A percentile compares a stretch with the other conserved stretches of the same genome.
Conservation (phyloP, 2,329 filamentous ascomycete species). For the Fusarium avenaceum region DNA sequence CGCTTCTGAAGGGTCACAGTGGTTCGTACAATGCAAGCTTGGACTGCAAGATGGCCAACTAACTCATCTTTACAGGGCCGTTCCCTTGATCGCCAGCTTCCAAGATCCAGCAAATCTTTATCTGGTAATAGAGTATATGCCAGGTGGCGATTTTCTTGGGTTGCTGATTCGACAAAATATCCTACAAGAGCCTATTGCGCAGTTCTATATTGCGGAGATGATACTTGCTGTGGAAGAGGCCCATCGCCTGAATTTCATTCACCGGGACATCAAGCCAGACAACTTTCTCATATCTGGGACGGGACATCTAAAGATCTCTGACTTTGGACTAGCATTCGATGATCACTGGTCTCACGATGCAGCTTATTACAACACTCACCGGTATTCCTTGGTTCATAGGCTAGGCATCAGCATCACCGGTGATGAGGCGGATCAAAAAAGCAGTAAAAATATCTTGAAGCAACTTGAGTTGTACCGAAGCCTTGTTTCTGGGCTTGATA, state of each 20-base stretch:
- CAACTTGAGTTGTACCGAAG: conserved; percentile 53
- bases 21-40: conserved; percentile 60
- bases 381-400: conserved; percentile 82
- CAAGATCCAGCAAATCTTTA: conserved; percentile 89
- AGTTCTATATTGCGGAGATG: conserved; percentile 96
- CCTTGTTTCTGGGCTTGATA: conserved; percentile 51
- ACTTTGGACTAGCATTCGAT: conserved; percentile 96
- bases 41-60: background rate
- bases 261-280: conserved; percentile 96
- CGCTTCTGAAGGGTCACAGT: conserved; percentile 86
- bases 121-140: conserved; percentile 98
- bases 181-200: conserved; percentile 81
- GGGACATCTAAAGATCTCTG: conserved; percentile 94
- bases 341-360: conserved; percentile 95
- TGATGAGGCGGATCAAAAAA: conserved; percentile 77
- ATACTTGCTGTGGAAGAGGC: conserved; percentile 94
- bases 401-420: conserved; percentile 80
- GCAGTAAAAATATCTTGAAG: conserved; percentile 57
- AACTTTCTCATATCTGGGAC: conserved; percentile 93
- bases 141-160: conserved; percentile 93
- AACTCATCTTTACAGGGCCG: conserved; percentile 71
- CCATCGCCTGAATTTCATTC: conserved; percentile 89
- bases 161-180: conserved; percentile 87
- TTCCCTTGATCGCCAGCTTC: conserved; percentile 89
- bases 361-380: conserved; percentile 85